Percentiles rank a stretch among this genome's conserved stretches.
These are phyloP conservation scores for Fusarium sp. DNA, from an alignment of 2,329 filamentous ascomycete genomes.

Conservation along the genomic window DNA sequence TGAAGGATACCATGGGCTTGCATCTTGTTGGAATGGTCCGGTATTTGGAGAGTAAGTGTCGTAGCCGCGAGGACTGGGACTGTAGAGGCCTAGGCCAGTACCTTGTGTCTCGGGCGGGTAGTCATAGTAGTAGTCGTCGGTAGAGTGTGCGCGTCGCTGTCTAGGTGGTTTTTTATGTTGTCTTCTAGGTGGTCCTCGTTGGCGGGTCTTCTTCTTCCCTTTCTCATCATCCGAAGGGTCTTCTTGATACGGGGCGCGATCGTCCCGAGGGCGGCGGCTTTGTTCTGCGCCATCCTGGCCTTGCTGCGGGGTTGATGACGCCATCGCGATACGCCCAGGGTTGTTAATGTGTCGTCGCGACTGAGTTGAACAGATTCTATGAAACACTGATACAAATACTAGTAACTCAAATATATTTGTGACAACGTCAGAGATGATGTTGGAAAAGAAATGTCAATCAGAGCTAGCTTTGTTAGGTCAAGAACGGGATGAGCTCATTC, in stretches of 20 bases:
- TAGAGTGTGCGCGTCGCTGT: not conserved
- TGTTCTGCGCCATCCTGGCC: slow-evolving; percentile 2
- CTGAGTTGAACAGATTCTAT: too few relatives aligned
- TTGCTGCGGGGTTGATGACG: slow-evolving; percentile 12
- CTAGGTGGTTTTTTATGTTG: not conserved
- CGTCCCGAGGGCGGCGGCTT: not conserved
- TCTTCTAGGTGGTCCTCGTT: not conserved
- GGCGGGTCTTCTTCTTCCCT: not conserved
- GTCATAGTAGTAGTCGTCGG: not conserved
- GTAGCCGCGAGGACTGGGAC: not conserved
- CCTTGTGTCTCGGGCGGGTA: not conserved
- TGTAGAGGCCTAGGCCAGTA: not conserved
- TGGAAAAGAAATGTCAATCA: not conserved
- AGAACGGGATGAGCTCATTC: not conserved
- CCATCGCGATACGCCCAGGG: not conserved
- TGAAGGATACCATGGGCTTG: not conserved
- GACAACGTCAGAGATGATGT: not conserved
- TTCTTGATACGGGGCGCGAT: not conserved
- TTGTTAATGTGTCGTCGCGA: not conserved
- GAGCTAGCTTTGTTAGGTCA: not conserved
- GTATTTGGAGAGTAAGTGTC: not conserved
- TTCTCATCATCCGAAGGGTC: not conserved
- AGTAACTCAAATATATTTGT: not conserved
- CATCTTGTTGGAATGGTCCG: not conserved
- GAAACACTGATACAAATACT: not conserved